These are phyloP conservation scores for Ascochyta rabiei DNA, from an alignment of 2,329 filamentous ascomycete species.

Conservation along the genomic window DNA sequence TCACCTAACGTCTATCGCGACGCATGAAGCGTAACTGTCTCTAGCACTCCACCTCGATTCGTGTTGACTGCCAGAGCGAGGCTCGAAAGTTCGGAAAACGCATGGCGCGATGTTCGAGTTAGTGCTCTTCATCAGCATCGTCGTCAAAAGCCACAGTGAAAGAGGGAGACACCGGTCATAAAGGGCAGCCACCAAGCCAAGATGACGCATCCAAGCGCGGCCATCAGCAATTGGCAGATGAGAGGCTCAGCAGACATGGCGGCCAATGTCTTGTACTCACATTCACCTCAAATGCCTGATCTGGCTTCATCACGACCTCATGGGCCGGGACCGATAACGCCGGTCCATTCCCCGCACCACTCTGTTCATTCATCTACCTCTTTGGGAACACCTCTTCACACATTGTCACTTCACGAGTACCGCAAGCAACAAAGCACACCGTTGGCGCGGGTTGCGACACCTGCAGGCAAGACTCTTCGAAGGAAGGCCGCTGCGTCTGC, in stretches of 20 bases:
- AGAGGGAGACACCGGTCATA: slow-evolving; percentile 13
- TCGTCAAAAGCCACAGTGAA: slow-evolving; percentile 13
- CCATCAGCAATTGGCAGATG: background rate
- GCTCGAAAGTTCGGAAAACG: background rate
- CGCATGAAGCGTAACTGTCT: background rate
- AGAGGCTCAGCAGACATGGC: slow-evolving; percentile 28
- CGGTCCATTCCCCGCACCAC: slow-evolving; percentile 46
- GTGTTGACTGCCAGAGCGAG: background rate
- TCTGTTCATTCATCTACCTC: slow-evolving; percentile 43
- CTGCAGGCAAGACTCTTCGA: slow-evolving; percentile 43
- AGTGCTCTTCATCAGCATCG: slow-evolving; percentile 14
- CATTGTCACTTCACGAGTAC: slow-evolving; percentile 49
- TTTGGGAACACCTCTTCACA: slow-evolving; percentile 41
- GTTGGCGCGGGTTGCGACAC: slow-evolving; percentile 33
- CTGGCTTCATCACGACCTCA: slow-evolving; percentile 25
- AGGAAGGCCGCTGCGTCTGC: slow-evolving; percentile 45
- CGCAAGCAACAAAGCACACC: slow-evolving; percentile 47
- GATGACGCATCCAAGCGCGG: background rate
- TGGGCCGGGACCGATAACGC: slow-evolving; percentile 36
- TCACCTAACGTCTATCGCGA: background rate
- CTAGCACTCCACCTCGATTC: background rate
- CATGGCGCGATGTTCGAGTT: slow-evolving; percentile 25
- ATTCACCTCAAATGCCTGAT: slow-evolving; percentile 31
- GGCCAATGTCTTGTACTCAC: slow-evolving; percentile 22
- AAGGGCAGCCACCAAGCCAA: background rate